Percentiles rank a stretch among this genome's conserved stretches.
These are phyloP conservation scores for Leccinum aurantiacum DNA, from an alignment of 768 basidiomycete genomes.

Conservation along the genomic window DNA sequence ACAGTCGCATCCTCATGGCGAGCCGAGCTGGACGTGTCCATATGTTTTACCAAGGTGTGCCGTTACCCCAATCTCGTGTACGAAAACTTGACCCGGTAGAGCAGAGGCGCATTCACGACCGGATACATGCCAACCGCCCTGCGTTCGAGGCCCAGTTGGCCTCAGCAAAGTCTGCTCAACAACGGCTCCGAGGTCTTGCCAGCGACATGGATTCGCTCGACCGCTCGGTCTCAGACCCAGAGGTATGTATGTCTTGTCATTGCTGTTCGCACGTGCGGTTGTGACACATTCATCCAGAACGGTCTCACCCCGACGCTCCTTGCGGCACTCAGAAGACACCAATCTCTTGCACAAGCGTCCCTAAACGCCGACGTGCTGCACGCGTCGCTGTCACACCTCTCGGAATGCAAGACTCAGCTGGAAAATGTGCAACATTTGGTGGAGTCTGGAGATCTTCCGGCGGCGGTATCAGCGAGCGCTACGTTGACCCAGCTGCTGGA, in stretches of 20 bases:
- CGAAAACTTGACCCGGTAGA: conserved; percentile 13
- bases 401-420: conserved; percentile 50
- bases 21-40: conserved; percentile 67
- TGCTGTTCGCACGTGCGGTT: conserved; percentile 7
- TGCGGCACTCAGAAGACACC: conserved; percentile 56
- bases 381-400: conserved; percentile 55
- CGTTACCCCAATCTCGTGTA: conserved; percentile 1
- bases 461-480: conserved; percentile 51
- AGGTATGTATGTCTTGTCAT: conserved; percentile 44
- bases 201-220: conserved; percentile 53
- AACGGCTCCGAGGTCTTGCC: conserved; percentile 51
- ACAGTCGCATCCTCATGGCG: conserved; percentile 68
- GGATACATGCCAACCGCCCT: conserved; percentile 63
- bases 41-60: conserved; percentile 67
- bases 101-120: conserved; percentile 69
- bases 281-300: conserved; percentile 42
- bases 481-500: conserved; percentile 46
- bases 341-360: conserved; percentile 60
- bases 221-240: conserved; percentile 51
- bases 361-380: conserved; percentile 52
- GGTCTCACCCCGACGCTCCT: conserved; percentile 66
- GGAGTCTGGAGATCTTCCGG: conserved; percentile 59
- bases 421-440: conserved; percentile 46
- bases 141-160: conserved; percentile 63
- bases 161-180: conserved; percentile 64